Evolutionary conservation across 2,329 filamentous ascomycete genomes (phyloP).

Genomic region (Pseudogymnoascus sp.): DNA sequence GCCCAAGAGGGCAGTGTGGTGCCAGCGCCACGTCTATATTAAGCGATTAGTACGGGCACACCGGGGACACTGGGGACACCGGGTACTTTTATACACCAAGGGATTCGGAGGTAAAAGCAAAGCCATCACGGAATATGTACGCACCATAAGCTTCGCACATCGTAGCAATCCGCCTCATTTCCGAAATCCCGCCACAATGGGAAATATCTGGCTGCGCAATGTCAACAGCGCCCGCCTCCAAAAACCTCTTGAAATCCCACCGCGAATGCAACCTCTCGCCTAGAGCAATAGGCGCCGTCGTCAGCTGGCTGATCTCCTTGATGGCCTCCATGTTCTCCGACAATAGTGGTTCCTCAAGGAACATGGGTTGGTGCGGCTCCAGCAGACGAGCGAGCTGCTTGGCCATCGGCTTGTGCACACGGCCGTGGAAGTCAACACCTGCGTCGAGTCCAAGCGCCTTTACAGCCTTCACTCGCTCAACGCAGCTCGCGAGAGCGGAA

Average conservation of each 20-base stretch:
- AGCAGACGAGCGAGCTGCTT: slow-evolving; percentile 63
- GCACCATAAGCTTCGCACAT: slow-evolving; percentile 69
- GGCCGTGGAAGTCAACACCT: slow-evolving; percentile 70
- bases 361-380: slow-evolving; percentile 62
- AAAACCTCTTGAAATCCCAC: slow-evolving; percentile 66
- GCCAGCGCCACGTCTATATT: slow-evolving; percentile 49
- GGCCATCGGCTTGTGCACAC: slow-evolving; percentile 72
- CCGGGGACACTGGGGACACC: not conserved
- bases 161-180: slow-evolving; percentile 58
- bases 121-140: not conserved
- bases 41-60: not conserved
- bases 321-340: slow-evolving; percentile 60
- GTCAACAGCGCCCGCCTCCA: slow-evolving; percentile 60
- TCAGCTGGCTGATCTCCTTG: slow-evolving; percentile 49
- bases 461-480: slow-evolving; percentile 60
- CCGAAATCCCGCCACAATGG: slow-evolving; percentile 65
- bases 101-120: not conserved
- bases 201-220: slow-evolving; percentile 66
- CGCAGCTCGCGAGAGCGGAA: slow-evolving; percentile 49
- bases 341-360: slow-evolving; percentile 67
- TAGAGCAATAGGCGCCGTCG: slow-evolving; percentile 58
- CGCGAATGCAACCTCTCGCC: slow-evolving; percentile 64
- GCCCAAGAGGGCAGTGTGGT: slow-evolving; percentile 66
- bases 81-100: not conserved
- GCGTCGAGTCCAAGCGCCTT: slow-evolving; percentile 63